Evolutionary conservation across 306 rosid species (phyloP).

Genomic region (Ochetophila trinervis): DNA sequence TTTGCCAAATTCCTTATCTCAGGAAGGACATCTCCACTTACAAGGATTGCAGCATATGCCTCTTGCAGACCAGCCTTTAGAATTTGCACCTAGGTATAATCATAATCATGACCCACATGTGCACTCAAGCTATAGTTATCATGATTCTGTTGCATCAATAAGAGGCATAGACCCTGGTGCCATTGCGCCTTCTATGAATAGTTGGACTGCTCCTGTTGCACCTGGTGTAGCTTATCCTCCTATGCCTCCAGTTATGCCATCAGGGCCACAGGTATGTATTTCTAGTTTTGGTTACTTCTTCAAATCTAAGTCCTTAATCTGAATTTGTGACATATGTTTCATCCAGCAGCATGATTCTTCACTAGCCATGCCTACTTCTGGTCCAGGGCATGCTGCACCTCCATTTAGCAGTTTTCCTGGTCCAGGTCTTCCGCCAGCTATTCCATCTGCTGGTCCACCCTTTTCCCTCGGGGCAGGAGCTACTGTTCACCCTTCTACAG

Average conservation of each 20-base stretch:
- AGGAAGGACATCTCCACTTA: slow-evolving; percentile 41
- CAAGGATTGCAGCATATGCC: slow-evolving; percentile 50
- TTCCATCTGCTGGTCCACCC: slow-evolving; percentile 56
- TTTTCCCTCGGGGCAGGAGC: slow-evolving; percentile 57
- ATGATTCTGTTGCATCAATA: slow-evolving; percentile 48
- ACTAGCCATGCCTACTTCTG: slow-evolving; percentile 46
- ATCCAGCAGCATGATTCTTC: slow-evolving; percentile 73
- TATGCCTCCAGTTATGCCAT: slow-evolving; percentile 50
- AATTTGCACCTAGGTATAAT: slow-evolving; percentile 75
- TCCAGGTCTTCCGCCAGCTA: slow-evolving; percentile 54
- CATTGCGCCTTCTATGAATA: slow-evolving; percentile 46
- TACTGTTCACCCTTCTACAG: slow-evolving; percentile 52
- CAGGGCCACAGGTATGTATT: slow-evolving; percentile 78
- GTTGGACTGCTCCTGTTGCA: slow-evolving; percentile 61
- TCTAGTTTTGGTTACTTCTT: slow-evolving; percentile 26
- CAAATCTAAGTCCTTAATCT: slow-evolving; percentile 16
- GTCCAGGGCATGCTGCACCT: slow-evolving; percentile 58
- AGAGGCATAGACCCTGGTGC: slow-evolving; percentile 44
- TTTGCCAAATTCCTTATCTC: slow-evolving; percentile 46
- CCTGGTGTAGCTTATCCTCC: slow-evolving; percentile 68
- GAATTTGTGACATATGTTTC: slow-evolving; percentile 36
- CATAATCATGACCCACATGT: slow-evolving; percentile 48
- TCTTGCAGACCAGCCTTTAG: slow-evolving; percentile 91
- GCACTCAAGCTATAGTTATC: slow-evolving; percentile 59
- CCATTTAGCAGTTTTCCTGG: slow-evolving; percentile 88